A percentile compares a stretch with the other conserved stretches of the same genome.
These are phyloP conservation scores for Talaromyces stipitatus DNA, from an alignment of 495 filamentous ascomycete species.

Conservation along the genomic window DNA sequence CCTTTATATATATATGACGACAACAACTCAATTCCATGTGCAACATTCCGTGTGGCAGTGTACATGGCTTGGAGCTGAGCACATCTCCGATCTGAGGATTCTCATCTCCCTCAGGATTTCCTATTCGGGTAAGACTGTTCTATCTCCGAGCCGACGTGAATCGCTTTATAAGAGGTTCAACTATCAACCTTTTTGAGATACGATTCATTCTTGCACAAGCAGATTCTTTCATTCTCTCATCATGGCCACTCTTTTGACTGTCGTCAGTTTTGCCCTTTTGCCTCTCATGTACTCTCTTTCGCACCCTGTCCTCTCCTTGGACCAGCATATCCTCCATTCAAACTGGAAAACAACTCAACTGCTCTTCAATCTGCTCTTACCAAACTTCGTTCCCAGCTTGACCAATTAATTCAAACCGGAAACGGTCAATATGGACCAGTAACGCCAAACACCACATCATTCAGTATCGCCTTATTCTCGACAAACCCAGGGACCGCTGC, in stretches of 20 bases:
- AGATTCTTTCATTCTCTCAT: not conserved
- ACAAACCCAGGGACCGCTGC: constrained; percentile 18
- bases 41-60: not conserved
- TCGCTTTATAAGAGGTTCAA: not conserved
- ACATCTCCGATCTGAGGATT: not conserved
- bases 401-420: constrained; percentile 3
- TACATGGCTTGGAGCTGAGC: not conserved
- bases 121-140: not conserved
- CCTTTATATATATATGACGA: not conserved
- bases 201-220: not conserved
- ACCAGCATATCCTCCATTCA: constrained; percentile 37
- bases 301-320: constrained; percentile 41
- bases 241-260: not conserved
- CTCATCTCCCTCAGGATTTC: not conserved
- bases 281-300: constrained; percentile 11
- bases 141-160: constrained; percentile 14
- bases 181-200: not conserved
- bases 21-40: not conserved
- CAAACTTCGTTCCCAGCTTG: constrained; percentile 9
- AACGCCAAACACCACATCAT: constrained; percentile 28
- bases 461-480: constrained; percentile 46
- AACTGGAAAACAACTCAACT: constrained; percentile 23
- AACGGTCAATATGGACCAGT: constrained; percentile 10
- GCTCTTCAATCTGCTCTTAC: constrained; percentile 3
- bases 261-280: not conserved